Evolutionary conservation across 2,329 filamentous ascomycete genomes (phyloP).

Genomic region (Claviceps fusiformis): DNA sequence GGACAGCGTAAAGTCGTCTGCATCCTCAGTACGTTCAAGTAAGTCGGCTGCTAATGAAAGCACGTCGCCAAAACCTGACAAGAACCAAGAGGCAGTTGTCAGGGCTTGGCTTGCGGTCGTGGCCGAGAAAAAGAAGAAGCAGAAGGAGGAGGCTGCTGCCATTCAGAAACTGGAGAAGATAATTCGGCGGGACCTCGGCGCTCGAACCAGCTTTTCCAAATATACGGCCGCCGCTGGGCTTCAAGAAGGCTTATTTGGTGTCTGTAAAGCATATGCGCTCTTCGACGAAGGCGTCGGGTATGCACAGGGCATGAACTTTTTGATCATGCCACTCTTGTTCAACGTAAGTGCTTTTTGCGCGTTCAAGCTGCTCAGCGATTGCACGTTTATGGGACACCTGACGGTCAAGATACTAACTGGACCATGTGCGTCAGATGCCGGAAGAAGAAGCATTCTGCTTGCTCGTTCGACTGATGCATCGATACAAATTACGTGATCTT

Average conservation of each 20-base stretch:
- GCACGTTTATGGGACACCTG: neutral
- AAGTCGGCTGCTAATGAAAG: slow-evolving; percentile 48
- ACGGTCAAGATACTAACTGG: neutral
- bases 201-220: slow-evolving; percentile 91
- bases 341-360: slow-evolving; percentile 45
- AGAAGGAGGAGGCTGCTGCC: slow-evolving; percentile 61
- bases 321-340: slow-evolving; percentile 91
- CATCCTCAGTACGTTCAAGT: slow-evolving; percentile 74
- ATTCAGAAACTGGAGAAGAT: slow-evolving; percentile 78
- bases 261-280: slow-evolving; percentile 94
- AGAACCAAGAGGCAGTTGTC: slow-evolving; percentile 46
- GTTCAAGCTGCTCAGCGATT: neutral
- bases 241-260: slow-evolving; percentile 84
- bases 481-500: slow-evolving; percentile 83
- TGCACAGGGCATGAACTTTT: slow-evolving; percentile 97
- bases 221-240: slow-evolving; percentile 82
- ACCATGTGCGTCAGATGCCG: slow-evolving; percentile 53
- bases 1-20: slow-evolving; percentile 59
- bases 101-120: slow-evolving; percentile 52
- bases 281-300: slow-evolving; percentile 93
- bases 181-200: slow-evolving; percentile 81
- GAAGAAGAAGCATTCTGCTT: slow-evolving; percentile 95
- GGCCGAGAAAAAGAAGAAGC: slow-evolving; percentile 61
- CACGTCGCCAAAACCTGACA: slow-evolving; percentile 45
- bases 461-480: slow-evolving; percentile 88